A percentile compares a stretch with the other conserved stretches of the same genome.
Evolutionary conservation across 306 rosid genomes (phyloP).

Genomic region (Medicago ruthenica): DNA sequence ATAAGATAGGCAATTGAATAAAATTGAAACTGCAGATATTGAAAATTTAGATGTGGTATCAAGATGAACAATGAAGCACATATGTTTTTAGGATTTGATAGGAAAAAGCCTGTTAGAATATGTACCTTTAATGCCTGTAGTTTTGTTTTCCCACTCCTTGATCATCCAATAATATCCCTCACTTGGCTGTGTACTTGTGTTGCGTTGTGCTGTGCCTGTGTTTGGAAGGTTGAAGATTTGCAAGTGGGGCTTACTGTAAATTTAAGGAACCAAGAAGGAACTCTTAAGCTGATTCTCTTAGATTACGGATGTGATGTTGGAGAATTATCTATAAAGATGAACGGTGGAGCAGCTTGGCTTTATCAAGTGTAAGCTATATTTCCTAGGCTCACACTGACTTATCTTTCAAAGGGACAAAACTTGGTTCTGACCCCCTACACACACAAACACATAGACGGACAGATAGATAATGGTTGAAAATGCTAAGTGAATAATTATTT

Average conservation of each 20-base stretch:
- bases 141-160: background rate
- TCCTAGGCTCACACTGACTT: background rate
- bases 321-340: slow-evolving; percentile 61
- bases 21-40: slow-evolving; percentile 13
- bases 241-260: slow-evolving; percentile 66
- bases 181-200: slow-evolving; percentile 29
- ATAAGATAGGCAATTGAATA: background rate
- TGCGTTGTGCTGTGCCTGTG: slow-evolving; percentile 47
- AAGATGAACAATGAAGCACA: slow-evolving; percentile 7
- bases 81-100: slow-evolving; percentile 10
- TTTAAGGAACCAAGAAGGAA: slow-evolving; percentile 71
- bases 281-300: slow-evolving; percentile 61
- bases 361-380: slow-evolving; percentile 74
- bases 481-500: background rate
- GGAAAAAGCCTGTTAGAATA: slow-evolving; percentile 17
- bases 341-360: slow-evolving; percentile 96
- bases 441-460: background rate
- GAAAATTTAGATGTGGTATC: background rate
- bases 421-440: too few species aligned
- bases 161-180: slow-evolving; percentile 28
- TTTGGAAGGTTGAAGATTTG: slow-evolving; percentile 76
- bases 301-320: slow-evolving; percentile 76
- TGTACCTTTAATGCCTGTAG: background rate
- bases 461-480: background rate
- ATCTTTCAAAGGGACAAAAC: too few species aligned